Evolutionary conservation across 257 asterid species (phyloP), one percentile per base, ranked within the genome.

Genomic region (Petrea volubilis): DNA sequence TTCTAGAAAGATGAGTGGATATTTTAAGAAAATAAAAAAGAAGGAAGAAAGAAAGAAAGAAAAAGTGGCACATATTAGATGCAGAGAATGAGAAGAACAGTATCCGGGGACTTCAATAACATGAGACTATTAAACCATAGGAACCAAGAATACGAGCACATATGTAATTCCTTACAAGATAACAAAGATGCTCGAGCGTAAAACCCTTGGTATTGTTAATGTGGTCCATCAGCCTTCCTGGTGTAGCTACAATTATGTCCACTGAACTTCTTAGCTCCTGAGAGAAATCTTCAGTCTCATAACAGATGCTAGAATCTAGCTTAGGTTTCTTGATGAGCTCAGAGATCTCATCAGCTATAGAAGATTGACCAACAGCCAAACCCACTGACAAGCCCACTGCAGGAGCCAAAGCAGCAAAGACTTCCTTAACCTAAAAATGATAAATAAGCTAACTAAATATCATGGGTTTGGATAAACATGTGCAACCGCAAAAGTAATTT

Each of bases 371-470:
- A 67, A 93, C 96, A 31, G 96, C 98, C 78, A 91, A 85, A 77
- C 98, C 98, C 70, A 93, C 98, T 6, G 96, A 86, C 76, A 93
- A 84, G 64, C 96, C 97, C 38, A 93, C 96, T n/a, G 98, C 92
- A 80, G 92, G 87, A 55, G 96, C 96, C 83, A 93, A 81, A 71
- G 87, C 78, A 63, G 81, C 82, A 79, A 93, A 93, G 11, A 91
- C 87, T 64, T 86, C 96, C 88, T 89, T 93, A 67, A 93, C 97
- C 98, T 93, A 72, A 53, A 80, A 81, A 71, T 17, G 11, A 77
- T 18, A 58, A 10, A 50, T n/a, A n/a, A n/a, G n/a, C n/a, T n/a
- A n/a, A n/a, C n/a, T n/a, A 41, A 47, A 41, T 44, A 0, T 60
- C 31, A 60, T 3, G 25, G 53, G 44, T 28, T 24, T 36, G 34